These are phyloP conservation scores for Thraustochytrium striatum DNA, from an alignment of 352 stramenopile genomes.

Conservation along the genomic window DNA sequence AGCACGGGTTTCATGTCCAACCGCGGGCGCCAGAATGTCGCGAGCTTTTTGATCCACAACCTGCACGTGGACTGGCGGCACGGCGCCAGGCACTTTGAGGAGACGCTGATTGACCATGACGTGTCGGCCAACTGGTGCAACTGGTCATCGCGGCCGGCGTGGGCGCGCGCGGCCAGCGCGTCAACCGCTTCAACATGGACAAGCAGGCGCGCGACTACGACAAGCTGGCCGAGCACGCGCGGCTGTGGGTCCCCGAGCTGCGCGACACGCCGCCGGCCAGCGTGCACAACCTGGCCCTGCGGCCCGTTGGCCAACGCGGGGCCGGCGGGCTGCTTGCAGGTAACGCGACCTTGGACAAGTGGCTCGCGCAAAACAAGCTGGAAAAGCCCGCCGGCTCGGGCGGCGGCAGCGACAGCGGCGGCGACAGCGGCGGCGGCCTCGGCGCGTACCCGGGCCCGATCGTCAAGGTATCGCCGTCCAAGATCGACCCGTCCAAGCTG, in stretches of 20 bases:
- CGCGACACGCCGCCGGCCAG: neutral
- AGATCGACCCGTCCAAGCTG: neutral
- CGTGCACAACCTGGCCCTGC: slow-evolving; percentile 31
- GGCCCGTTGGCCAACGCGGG: neutral
- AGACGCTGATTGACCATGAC: slow-evolving; percentile 75
- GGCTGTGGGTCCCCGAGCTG: slow-evolving; percentile 69
- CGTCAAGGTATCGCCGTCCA: neutral
- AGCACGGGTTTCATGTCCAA: slow-evolving; percentile 82
- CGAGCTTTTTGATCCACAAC: slow-evolving; percentile 70
- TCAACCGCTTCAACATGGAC: slow-evolving; percentile 77
- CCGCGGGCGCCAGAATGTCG: slow-evolving; percentile 72
- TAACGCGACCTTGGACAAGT: neutral
- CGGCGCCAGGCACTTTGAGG: slow-evolving; percentile 76
- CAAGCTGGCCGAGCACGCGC: slow-evolving; percentile 67
- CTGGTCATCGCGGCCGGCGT: slow-evolving; percentile 66
- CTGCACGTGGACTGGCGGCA: slow-evolving; percentile 78
- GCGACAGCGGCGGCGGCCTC: neutral
- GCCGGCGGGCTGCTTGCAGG: too few species aligned
- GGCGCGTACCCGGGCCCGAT: slow-evolving; percentile 11
- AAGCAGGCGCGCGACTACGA: slow-evolving; percentile 79
- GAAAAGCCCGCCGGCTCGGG: neutral
- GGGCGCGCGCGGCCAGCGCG: slow-evolving; percentile 58
- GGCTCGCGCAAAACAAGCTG: neutral
- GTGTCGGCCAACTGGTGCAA: slow-evolving; percentile 78
- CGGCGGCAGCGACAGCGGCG: neutral